Evolutionary conservation across 345 rosid species (phyloP).

Genomic region (Linum lewisii): DNA sequence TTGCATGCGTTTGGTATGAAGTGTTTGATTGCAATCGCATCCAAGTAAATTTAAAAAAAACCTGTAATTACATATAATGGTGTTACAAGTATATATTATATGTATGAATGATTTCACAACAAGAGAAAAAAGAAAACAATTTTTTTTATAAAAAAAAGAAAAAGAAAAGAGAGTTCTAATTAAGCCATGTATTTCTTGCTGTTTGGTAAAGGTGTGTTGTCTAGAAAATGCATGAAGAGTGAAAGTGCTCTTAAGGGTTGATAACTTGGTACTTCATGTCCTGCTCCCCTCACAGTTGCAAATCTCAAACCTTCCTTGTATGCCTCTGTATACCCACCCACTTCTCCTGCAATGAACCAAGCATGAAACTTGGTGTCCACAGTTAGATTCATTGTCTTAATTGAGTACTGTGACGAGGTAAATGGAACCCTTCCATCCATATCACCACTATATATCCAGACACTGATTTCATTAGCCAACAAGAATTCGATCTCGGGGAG

Average conservation of each 20-base stretch:
- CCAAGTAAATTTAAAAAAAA: no score
- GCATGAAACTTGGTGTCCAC: conserved; percentile 65
- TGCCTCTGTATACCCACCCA: conserved; percentile 29
- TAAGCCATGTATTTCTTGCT: conserved; percentile 17
- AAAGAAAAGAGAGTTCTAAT: no score
- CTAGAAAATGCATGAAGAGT: conserved; percentile 51
- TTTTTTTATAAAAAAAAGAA: no score
- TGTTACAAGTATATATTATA: no score
- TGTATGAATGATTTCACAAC: no score
- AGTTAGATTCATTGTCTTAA: conserved; percentile 44
- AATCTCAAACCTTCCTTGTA: conserved; percentile 63
- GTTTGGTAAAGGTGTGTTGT: conserved; percentile 57
- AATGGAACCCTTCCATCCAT: conserved; percentile 77
- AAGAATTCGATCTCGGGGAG: conserved; percentile 35
- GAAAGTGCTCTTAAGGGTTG: conserved; percentile 77
- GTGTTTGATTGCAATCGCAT: no score
- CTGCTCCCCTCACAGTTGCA: conserved; percentile 81
- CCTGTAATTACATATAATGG: no score
- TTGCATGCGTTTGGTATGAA: no score
- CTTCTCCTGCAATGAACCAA: conserved; percentile 62
- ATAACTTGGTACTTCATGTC: conserved; percentile 83
- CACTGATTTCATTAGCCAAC: conserved; percentile 46
- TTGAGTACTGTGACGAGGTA: conserved; percentile 68
- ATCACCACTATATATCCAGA: conserved; percentile 88
- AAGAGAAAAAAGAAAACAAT: no score